These are phyloP conservation scores for Annulohypoxylon stygium DNA, from an alignment of 495 filamentous ascomycete genomes.

Conservation along the genomic window DNA sequence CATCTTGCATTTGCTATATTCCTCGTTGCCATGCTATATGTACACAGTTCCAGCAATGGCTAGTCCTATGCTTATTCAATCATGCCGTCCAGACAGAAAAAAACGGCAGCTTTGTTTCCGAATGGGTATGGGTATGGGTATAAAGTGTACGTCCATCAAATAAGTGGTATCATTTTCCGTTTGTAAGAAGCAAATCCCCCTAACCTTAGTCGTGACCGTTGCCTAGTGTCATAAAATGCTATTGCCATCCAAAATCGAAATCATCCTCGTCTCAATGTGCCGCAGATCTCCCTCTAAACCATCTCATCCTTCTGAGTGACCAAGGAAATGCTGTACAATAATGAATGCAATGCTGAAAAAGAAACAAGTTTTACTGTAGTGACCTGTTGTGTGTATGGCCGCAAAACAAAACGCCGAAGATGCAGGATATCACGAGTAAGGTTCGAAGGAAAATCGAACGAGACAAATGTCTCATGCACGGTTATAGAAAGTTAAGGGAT, in stretches of 20 bases:
- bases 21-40: constrained; percentile 36
- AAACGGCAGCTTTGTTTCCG: constrained; percentile 26
- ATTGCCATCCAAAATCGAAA: constrained; percentile 41
- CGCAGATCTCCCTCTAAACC: not conserved
- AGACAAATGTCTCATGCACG: constrained; percentile 13
- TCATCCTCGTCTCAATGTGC: constrained; percentile 8
- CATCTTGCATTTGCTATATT: constrained; percentile 28
- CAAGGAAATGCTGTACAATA: constrained; percentile 29
- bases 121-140: constrained; percentile 48
- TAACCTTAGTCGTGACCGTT: constrained; percentile 38
- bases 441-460: not conserved
- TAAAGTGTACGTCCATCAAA: constrained; percentile 38
- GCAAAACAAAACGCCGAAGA: constrained; percentile 39
- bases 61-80: constrained; percentile 24
- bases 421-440: constrained; percentile 39
- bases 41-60: constrained; percentile 27
- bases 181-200: constrained; percentile 10
- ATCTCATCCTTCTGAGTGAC: not conserved
- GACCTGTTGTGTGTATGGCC: constrained; percentile 19
- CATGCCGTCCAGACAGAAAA: constrained; percentile 18
- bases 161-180: constrained; percentile 46
- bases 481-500: not conserved
- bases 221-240: constrained; percentile 43
- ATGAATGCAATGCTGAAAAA: constrained; percentile 22
- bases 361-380: not conserved